Evolutionary conservation across 1,139 yeast species (phyloP), one percentile per base, ranked within the genome.

Genomic region (Kluyveromyces marxianus): DNA sequence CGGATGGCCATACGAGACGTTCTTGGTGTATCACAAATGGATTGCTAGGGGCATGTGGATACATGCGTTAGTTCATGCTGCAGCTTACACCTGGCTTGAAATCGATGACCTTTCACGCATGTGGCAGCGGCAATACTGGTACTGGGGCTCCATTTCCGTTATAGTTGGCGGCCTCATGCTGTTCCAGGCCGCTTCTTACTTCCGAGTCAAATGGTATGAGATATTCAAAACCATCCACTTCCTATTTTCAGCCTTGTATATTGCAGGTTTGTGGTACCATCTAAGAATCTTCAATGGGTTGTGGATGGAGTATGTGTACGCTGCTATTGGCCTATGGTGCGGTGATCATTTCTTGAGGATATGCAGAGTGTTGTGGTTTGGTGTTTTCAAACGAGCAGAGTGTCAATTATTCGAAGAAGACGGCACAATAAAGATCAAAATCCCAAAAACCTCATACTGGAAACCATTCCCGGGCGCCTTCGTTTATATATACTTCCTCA

Each of bases 261-360:
- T 83, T 27, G 71, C 72, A 49, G 83, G 81, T 14, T 71, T 77
- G 3, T 84, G 79, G 77, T 62, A 68, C 38, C 95, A 87, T 57
- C 63, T 72, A 42, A 60, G 58, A n/a, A 62, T 62, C 8, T 65
- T 69, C 37, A 72, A 67, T 0, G 64, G 66, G 39, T 60, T 59
- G 7, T 60, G 63, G 14, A 65, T 68, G 36, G 72, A 67, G 0
- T 77, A 69, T 54, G 65, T 68, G 41, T 69, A 69, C 55, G 76
- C 82, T n/a, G 70, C 80, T 29, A 64, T 72, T 48, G 86, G 83
- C 1, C 65, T 81, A 24, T 83, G 89, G 89, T 69, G 62, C 2
- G 75, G 79, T 53, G 90, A 81, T 58, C 69, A 83, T 55, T 56
- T 70, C n/a, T 59, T 71, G 5, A 71, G 89, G 60, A 33, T 78